Evolutionary conservation across 139 green algal species (phyloP).

Genomic region (Picochlorum sp.): DNA sequence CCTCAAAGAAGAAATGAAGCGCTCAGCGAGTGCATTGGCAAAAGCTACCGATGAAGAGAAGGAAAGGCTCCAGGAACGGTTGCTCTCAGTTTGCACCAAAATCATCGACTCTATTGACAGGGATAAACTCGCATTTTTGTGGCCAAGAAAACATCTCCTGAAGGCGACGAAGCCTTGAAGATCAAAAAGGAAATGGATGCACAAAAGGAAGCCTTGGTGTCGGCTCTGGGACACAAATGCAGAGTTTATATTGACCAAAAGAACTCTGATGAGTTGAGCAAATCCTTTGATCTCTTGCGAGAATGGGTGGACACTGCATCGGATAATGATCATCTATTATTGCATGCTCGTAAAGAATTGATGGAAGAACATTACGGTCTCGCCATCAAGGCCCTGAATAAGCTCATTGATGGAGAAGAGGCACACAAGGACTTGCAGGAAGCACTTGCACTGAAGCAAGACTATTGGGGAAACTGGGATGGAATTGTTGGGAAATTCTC

Average conservation of each 20-base stretch:
- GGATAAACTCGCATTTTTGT: conserved; percentile 37
- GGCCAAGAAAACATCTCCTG: conserved; percentile 47
- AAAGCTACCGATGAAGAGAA: background rate
- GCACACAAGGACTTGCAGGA: conserved; percentile 31
- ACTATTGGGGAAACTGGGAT: conserved; percentile 42
- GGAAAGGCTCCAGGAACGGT: background rate
- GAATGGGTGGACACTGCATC: conserved; percentile 56
- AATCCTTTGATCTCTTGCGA: conserved; percentile 36
- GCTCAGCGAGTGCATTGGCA: conserved; percentile 10
- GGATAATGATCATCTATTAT: conserved; percentile 36
- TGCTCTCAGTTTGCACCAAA: conserved; percentile 40
- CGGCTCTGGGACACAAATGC: conserved; percentile 49
- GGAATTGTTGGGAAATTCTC: conserved; percentile 46
- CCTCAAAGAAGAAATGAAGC: conserved; percentile 51
- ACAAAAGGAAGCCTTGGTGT: conserved; percentile 48
- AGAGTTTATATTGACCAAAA: conserved; percentile 38
- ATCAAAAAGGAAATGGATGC: conserved; percentile 44
- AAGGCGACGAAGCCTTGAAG: conserved; percentile 31
- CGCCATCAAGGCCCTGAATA: conserved; percentile 32
- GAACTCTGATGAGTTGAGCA: too few species aligned
- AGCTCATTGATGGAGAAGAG: conserved; percentile 24
- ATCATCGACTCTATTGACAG: conserved; percentile 51
- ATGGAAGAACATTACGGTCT: conserved; percentile 25
- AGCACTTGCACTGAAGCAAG: conserved; percentile 28
- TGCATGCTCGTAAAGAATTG: conserved; percentile 53